Evolutionary conservation across 768 basidiomycete genomes (phyloP).

Genomic region (Lactarius akahatsu): DNA sequence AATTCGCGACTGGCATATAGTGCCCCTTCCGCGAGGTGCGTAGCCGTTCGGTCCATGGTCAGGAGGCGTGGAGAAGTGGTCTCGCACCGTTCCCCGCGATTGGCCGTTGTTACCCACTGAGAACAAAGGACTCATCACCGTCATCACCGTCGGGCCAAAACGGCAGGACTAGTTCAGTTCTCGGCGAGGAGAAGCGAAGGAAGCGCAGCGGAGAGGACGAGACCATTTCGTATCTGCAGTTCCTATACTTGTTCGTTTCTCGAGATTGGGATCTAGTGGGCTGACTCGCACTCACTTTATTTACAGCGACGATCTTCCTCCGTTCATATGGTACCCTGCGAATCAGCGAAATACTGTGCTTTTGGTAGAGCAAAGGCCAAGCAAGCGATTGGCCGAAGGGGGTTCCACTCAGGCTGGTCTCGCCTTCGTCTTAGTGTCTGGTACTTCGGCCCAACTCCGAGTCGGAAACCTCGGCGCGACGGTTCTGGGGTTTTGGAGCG

Average conservation of each 20-base stretch:
- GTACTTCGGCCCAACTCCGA: neutral
- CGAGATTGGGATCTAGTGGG: neutral
- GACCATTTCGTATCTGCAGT: neutral
- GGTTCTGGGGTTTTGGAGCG: neutral
- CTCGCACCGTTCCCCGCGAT: neutral
- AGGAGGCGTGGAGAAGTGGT: neutral
- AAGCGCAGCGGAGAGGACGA: neutral
- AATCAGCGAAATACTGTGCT: conserved; percentile 1
- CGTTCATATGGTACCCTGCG: neutral
- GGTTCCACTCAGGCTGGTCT: neutral
- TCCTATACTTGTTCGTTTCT: neutral
- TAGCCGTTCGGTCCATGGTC: neutral
- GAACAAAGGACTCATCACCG: neutral
- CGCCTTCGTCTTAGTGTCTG: neutral
- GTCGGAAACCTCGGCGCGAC: neutral
- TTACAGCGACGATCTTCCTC: neutral
- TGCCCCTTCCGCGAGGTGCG: neutral
- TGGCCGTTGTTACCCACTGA: neutral
- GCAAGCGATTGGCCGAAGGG: neutral
- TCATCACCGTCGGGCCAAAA: neutral
- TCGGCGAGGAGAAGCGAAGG: neutral
- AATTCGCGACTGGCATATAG: neutral
- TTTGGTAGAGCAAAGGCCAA: neutral
- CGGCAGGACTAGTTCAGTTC: neutral
- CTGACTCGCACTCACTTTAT: conserved; percentile 1